These are phyloP conservation scores for Agrocybe chaxingu DNA, from an alignment of 768 basidiomycete species.

Conservation along the genomic window DNA sequence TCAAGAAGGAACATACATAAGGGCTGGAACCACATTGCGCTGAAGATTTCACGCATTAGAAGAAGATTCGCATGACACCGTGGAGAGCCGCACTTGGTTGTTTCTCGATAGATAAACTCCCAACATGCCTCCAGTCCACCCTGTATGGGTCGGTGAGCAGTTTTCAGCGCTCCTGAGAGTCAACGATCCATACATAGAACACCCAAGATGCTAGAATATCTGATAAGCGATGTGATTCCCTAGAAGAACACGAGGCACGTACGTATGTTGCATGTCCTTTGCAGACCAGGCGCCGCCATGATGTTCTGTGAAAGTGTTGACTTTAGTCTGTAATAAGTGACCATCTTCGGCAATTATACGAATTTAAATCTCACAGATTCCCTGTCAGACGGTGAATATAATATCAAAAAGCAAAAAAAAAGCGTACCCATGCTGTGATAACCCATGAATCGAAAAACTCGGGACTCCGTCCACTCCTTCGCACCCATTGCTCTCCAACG, in stretches of 20 bases:
- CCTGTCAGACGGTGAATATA: constrained; percentile 28
- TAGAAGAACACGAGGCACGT: constrained; percentile 24
- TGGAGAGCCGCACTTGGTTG: constrained; percentile 52
- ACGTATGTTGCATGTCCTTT: constrained; percentile 96
- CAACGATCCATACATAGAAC: constrained; percentile 54
- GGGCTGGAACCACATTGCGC: constrained; percentile 76
- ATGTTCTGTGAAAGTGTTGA: constrained; percentile 94
- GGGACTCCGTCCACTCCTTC: constrained; percentile 67
- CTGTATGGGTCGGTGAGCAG: constrained; percentile 29
- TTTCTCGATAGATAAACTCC: constrained; percentile 81
- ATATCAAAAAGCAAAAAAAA: not conserved
- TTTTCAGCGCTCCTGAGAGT: not conserved
- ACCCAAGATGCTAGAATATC: constrained; percentile 57
- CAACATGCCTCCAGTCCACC: constrained; percentile 92
- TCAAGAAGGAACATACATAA: constrained; percentile 53
- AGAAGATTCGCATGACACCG: not conserved
- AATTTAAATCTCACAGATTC: constrained; percentile 44
- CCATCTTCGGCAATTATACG: not conserved
- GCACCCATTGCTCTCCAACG: constrained; percentile 76
- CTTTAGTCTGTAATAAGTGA: constrained; percentile 28
- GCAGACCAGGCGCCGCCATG: constrained; percentile 78
- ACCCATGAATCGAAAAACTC: constrained; percentile 82
- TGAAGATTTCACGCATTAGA: constrained; percentile 19
- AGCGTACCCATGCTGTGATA: constrained; percentile 49
- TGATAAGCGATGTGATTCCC: not conserved